Evolutionary conservation across 78 protist species (phyloP).

Genomic region (Tieghemostelium lacteum): DNA sequence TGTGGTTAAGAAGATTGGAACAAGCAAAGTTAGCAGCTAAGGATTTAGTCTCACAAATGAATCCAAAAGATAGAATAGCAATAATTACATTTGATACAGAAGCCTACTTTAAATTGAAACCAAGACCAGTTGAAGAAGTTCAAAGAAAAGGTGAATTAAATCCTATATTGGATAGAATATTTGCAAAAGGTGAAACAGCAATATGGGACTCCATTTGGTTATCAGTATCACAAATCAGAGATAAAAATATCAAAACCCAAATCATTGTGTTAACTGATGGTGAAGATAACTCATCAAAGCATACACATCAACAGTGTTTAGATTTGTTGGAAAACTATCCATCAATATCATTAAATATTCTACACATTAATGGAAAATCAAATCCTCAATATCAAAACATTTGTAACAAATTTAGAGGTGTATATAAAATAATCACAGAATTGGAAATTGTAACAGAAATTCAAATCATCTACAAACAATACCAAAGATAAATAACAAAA

Average conservation of each 20-base stretch:
- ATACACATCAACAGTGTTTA: not conserved
- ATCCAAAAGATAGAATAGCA: not conserved
- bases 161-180: not conserved
- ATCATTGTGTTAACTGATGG: not conserved
- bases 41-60: not conserved
- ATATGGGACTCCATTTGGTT: not conserved
- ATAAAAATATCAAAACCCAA: not conserved
- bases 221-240: not conserved
- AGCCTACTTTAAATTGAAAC: conserved; percentile 83
- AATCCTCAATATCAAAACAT: not conserved
- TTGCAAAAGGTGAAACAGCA: not conserved
- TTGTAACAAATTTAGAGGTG: not conserved
- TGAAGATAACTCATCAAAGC: not conserved
- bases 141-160: conserved; percentile 8
- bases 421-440: not conserved
- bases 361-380: not conserved
- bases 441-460: no score
- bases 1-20: not conserved
- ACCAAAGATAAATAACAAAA: no score
- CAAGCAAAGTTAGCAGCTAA: not conserved
- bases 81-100: conserved; percentile 40
- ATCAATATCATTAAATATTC: not conserved
- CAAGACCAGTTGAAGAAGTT: conserved; percentile 81
- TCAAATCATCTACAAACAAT: no score
- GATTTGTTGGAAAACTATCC: not conserved